Base-by-base conservation (phyloP, 306 rosid genomes). In the peach (Prunus persica) region DNA sequence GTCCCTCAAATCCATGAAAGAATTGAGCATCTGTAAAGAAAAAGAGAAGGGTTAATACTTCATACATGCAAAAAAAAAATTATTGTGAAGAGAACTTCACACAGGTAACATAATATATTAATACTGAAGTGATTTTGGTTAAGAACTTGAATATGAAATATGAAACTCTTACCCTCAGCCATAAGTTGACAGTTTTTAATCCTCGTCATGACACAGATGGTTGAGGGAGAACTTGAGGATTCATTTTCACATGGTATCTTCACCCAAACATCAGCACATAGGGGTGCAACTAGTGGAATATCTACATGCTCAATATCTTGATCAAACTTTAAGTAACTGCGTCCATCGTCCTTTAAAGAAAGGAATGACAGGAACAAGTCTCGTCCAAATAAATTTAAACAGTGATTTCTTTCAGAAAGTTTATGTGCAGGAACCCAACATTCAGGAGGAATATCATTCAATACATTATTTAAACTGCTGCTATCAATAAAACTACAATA, bases 181-280 rank as follows among this genome's bases (percentile, higher is more conserved):
- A 83, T 52, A 77, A 94, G 76, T 79, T 90, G 85, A 89, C 98
- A 94, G 67, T 83, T 76, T 60, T 58, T 74, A 71, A 94, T 74
- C 82, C 57, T 80, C 32, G 85, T 55, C 96, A 90, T 88, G 76
- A 92, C 70, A 76, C 89, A 90, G 28, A 81, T 78, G 2, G 81
- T 77, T 6, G 86, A 45, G 65, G 68, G 78, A 76, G 86, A 81
- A 81, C 70, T 47, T 62, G 79, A 66, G 76, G 82, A 67, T 55
- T 84, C 86, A 65, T 69, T 76, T 73, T 62, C 87, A 77, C 64
- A 65, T 28, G 98, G 96, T 75, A 90, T 85, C 84, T 90, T 88
- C 67, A 92, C 92, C 97, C 98, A 94, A 79, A 94, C 68, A 78
- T 94, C 95, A 57, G 87, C 98, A 78, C 86, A 84, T 75, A 90